These are phyloP conservation scores for Fusarium sp. DNA, from an alignment of 2,329 filamentous ascomycete species.

Conservation along the genomic window DNA sequence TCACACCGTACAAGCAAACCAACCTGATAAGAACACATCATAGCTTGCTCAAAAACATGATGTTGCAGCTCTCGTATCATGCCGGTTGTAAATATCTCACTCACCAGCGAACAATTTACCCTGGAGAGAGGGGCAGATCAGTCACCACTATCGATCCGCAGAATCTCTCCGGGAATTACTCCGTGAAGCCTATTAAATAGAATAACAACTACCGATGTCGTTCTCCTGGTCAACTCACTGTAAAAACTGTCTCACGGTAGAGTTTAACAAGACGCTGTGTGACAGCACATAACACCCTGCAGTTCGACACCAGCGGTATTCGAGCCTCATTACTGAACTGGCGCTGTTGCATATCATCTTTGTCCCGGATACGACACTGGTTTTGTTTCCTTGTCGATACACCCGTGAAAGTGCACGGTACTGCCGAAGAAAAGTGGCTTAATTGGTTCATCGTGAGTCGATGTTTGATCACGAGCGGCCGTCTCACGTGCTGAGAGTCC, in stretches of 20 bases:
- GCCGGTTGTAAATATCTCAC: conserved; percentile 1
- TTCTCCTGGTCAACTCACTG: neutral
- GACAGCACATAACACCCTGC: conserved; percentile 6
- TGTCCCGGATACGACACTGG: neutral
- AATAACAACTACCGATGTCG: conserved; percentile 14
- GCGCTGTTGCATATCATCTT: neutral
- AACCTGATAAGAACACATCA: neutral
- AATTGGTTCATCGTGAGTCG: conserved; percentile 18
- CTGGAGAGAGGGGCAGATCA: conserved; percentile 21
- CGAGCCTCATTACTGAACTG: conserved; percentile 4
- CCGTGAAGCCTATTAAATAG: conserved; percentile 37
- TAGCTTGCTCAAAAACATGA: neutral
- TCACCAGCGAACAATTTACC: conserved; percentile 29
- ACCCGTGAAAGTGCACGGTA: neutral
- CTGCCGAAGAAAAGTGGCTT: neutral
- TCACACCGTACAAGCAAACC: neutral
- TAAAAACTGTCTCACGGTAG: neutral
- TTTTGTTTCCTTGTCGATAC: neutral
- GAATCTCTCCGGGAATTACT: conserved; percentile 45
- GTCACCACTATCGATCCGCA: conserved; percentile 23
- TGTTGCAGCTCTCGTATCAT: conserved; percentile 2
- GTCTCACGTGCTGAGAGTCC: conserved; percentile 13
- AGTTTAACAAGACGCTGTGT: neutral
- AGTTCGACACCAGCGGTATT: neutral
- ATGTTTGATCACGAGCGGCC: conserved; percentile 7